Base-by-base conservation (phyloP, 2,329 filamentous ascomycete genomes). In the Xylaria arbuscula region DNA sequence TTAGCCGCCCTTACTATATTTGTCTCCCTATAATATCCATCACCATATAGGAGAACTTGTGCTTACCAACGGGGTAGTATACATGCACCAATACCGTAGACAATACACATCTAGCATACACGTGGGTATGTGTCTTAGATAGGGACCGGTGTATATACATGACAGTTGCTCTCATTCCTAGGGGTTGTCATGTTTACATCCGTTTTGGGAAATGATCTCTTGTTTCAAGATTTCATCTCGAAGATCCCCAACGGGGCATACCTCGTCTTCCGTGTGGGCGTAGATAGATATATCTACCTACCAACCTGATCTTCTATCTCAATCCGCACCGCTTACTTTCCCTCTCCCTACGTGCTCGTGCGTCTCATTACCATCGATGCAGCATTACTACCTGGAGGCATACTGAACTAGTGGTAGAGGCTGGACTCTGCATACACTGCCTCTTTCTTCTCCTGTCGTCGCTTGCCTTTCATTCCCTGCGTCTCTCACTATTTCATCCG, bases 1-100 rank as follows among this genome's bases (percentile, higher is more conserved):
- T 62, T 72, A 72, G 61, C 67, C 69, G 71, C 71, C 64, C 67
- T 65, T 63, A 19, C 66, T 72, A 71, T 71, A 66, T 69, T 67
- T 72, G 65, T 66, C 32, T 48, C n/a, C 50, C 28, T 53, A 42
- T 32, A 28, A 9, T n/a, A 9, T 17, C 15, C 34, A 40, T 63
- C 50, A 48, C 50, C n/a, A 22, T 17, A 7, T 28, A 38, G 17
- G 8, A 15, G 13, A 15, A 28, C 5, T 28, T 28, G 28, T 28
- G 40, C 55, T 45, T 8, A 50, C 57, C 42, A 38, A 24, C 57
- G 24, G 28, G n/a, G 36, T 13, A 38, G 36, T 19, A 22, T 56
- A 60, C 63, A 47, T 56, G 34, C 36, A n/a, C 34, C 47, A 40
- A n/a, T 53, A 54, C 45, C 62, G 53, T 11, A 4, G 0, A 54